These are phyloP conservation scores for Elongisporangium prolatum DNA, from an alignment of 352 stramenopile species.

Conservation along the genomic window DNA sequence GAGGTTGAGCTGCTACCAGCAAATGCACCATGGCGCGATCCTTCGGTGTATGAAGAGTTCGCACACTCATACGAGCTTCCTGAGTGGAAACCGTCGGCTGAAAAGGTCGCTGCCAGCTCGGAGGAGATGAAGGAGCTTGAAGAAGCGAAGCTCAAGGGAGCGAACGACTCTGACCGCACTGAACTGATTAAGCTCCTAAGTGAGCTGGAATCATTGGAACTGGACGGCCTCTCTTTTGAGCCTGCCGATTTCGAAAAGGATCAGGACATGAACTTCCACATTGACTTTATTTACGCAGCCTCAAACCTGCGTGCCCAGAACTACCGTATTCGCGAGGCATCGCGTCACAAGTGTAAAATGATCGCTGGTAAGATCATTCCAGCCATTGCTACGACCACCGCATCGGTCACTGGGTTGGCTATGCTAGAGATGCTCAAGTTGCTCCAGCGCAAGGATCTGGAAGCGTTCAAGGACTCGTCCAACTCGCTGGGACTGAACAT, in stretches of 20 bases:
- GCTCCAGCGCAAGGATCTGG: constrained; percentile 84
- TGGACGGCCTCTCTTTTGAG: constrained; percentile 59
- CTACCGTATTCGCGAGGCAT: constrained; percentile 81
- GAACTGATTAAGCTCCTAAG: constrained; percentile 68
- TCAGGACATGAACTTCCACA: constrained; percentile 93
- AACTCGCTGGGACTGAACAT: constrained; percentile 92
- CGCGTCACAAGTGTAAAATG: constrained; percentile 94
- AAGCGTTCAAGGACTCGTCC: constrained; percentile 90
- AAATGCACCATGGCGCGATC: constrained; percentile 85
- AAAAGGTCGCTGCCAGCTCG: constrained; percentile 73
- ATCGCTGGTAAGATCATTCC: constrained; percentile 99
- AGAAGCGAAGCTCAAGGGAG: constrained; percentile 59
- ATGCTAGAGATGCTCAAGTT: constrained; percentile 91
- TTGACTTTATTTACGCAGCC: constrained; percentile 97
- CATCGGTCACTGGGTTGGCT: constrained; percentile 97
- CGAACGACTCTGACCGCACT: constrained; percentile 56
- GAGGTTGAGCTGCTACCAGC: constrained; percentile 58
- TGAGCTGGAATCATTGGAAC: constrained; percentile 55
- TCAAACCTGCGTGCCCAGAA: constrained; percentile 95
- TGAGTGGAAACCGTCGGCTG: constrained; percentile 62
- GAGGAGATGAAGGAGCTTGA: constrained; percentile 66
- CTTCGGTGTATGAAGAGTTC: constrained; percentile 56
- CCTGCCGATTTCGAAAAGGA: constrained; percentile 98
- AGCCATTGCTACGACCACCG: constrained; percentile 99
- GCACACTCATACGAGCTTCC: constrained; percentile 31